phyloP scores from a whole-genome alignment of 176 grass and related monocot species.

The Aegilops tauschii region DNA sequence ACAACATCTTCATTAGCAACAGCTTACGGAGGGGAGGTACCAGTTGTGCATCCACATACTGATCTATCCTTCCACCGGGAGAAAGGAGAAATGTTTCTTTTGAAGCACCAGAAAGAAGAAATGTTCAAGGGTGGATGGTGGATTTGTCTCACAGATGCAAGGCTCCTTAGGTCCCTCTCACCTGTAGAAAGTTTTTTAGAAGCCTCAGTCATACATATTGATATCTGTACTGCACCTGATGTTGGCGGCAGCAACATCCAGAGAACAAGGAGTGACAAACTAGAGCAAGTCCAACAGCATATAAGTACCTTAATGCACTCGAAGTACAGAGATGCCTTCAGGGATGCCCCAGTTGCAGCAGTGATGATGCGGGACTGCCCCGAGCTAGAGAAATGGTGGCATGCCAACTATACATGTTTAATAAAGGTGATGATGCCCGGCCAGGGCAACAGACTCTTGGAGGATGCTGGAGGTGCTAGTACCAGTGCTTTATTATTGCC shows the following conservation, averaged over 20 bases:
- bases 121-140: neutral
- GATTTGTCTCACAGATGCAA: neutral
- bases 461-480: neutral
- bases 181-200: neutral
- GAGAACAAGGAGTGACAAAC: neutral
- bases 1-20: neutral
- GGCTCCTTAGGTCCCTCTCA: neutral
- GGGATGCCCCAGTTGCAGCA: neutral
- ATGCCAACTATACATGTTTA: neutral
- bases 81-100: neutral
- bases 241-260: neutral
- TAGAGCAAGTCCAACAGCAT: neutral
- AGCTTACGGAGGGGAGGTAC: neutral
- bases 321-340: neutral
- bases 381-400: neutral
- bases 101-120: neutral
- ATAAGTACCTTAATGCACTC: neutral
- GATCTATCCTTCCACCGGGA: neutral
- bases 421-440: neutral
- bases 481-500: neutral
- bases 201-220: too few relatives aligned
- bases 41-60: neutral
- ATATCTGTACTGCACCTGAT: neutral
- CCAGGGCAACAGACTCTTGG: neutral
- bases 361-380: neutral